Evolutionary conservation across 176 grass and related monocot species (phyloP).

Genomic region (Juncus inflexus): DNA sequence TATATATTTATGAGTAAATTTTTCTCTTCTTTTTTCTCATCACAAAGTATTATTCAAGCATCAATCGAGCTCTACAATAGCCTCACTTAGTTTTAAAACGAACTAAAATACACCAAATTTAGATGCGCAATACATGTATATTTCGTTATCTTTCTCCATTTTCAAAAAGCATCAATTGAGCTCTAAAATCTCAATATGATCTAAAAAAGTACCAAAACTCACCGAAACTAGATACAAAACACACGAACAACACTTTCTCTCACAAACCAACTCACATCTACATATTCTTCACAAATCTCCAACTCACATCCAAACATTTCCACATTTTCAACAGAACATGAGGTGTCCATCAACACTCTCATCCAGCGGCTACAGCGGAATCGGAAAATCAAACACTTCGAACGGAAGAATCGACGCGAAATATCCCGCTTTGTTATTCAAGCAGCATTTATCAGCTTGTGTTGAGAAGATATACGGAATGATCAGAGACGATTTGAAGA

Average conservation of each 20-base stretch:
- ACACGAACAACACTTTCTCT: no score
- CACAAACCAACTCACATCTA: no score
- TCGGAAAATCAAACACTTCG: constrained; percentile 47
- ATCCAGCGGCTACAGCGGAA: constrained; percentile 85
- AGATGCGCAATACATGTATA: no score
- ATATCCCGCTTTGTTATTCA: constrained; percentile 85
- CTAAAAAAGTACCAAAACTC: neutral
- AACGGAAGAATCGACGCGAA: constrained; percentile 68
- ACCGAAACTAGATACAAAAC: neutral
- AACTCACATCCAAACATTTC: constrained; percentile 23
- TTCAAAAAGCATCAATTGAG: neutral
- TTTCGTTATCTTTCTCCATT: no score
- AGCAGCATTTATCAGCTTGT: constrained; percentile 88
- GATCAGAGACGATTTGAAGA: constrained; percentile 85
- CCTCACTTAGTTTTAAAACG: no score
- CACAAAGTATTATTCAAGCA: constrained; percentile 12
- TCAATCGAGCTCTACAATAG: no score
- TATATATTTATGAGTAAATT: no score
- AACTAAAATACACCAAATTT: no score
- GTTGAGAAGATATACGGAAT: constrained; percentile 94
- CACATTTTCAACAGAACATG: constrained; percentile 47
- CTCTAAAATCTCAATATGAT: neutral
- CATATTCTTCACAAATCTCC: neutral
- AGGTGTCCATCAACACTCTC: constrained; percentile 50
- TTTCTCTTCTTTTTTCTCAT: constrained; percentile 13